Conservation (phyloP, 768 basidiomycete genomes). For the Rubroboletus pulcherrimus region DNA sequence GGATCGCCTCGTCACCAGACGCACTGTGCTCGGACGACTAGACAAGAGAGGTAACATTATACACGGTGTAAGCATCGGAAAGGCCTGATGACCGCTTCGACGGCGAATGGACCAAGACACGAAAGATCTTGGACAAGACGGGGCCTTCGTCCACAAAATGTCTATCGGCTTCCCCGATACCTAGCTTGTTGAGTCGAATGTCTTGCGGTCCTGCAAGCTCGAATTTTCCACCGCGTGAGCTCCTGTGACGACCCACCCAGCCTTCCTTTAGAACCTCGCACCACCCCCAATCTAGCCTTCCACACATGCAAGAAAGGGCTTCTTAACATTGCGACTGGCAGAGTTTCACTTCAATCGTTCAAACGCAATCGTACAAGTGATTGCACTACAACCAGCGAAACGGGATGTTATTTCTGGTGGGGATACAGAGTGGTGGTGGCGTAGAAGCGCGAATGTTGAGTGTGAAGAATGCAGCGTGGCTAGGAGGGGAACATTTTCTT, state of each 20-base stretch:
- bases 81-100: conserved; percentile 64
- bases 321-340: conserved; percentile 51
- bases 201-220: conserved; percentile 30
- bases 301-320: conserved; percentile 37
- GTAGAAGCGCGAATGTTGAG: background rate
- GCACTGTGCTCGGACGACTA: conserved; percentile 16
- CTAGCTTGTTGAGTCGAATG: conserved; percentile 37
- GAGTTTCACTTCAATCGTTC: conserved; percentile 47
- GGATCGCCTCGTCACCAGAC: conserved; percentile 15
- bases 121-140: conserved; percentile 73
- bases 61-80: conserved; percentile 71
- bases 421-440: background rate
- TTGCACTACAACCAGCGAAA: conserved; percentile 47
- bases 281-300: too few species aligned
- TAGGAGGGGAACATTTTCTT: conserved; percentile 43
- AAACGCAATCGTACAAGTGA: conserved; percentile 41
- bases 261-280: too few species aligned
- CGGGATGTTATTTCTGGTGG: conserved; percentile 26
- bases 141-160: conserved; percentile 72
- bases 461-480: background rate
- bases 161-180: conserved; percentile 55
- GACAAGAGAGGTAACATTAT: conserved; percentile 61
- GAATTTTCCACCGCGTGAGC: too few species aligned
- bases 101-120: conserved; percentile 74
- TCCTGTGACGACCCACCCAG: too few species aligned